phyloP scores from a whole-genome alignment of 2,329 filamentous ascomycete species.

The Calonectria ilicicola region DNA sequence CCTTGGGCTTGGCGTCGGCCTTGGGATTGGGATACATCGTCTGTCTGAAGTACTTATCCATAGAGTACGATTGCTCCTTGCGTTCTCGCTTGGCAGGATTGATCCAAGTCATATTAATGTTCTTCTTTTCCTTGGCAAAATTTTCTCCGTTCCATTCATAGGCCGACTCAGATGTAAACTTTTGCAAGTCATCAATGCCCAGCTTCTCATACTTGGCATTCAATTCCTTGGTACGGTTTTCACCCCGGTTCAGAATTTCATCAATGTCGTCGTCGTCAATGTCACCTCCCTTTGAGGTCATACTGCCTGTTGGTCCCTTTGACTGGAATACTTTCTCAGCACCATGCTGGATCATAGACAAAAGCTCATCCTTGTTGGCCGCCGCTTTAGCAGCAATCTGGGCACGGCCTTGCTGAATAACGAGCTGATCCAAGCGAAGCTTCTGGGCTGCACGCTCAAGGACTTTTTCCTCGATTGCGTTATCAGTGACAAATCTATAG shows the following conservation, averaged over 20 bases:
- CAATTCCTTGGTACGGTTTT: constrained; percentile 88
- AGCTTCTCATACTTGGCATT: constrained; percentile 97
- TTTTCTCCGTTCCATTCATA: constrained; percentile 99
- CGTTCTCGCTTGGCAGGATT: constrained; percentile 98
- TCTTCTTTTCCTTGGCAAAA: constrained; percentile 91
- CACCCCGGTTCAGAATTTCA: constrained; percentile 85
- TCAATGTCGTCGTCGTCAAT: constrained; percentile 93
- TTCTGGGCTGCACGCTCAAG: constrained; percentile 97
- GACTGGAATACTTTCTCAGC: constrained; percentile 92
- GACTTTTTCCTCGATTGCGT: constrained; percentile 98
- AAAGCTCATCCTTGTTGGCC: constrained; percentile 93
- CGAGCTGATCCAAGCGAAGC: constrained; percentile 92
- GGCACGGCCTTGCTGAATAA: constrained; percentile 96
- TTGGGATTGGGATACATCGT: constrained; percentile 83
- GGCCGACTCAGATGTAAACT: constrained; percentile 96
- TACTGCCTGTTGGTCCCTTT: constrained; percentile 72
- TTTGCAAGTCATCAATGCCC: constrained; percentile 95
- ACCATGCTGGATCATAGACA: constrained; percentile 99
- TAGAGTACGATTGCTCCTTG: constrained; percentile 97
- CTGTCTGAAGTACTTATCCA: constrained; percentile 98
- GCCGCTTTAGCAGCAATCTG: constrained; percentile 92
- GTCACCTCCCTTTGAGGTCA: constrained; percentile 70
- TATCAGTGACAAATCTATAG: constrained; percentile 97
- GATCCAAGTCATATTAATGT: constrained; percentile 95
- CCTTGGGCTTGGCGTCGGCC: constrained; percentile 92